A percentile compares a stretch with the other conserved stretches of the same genome.
Conservation (phyloP, 2,329 filamentous ascomycete genomes). For the Xylaria sp. region DNA sequence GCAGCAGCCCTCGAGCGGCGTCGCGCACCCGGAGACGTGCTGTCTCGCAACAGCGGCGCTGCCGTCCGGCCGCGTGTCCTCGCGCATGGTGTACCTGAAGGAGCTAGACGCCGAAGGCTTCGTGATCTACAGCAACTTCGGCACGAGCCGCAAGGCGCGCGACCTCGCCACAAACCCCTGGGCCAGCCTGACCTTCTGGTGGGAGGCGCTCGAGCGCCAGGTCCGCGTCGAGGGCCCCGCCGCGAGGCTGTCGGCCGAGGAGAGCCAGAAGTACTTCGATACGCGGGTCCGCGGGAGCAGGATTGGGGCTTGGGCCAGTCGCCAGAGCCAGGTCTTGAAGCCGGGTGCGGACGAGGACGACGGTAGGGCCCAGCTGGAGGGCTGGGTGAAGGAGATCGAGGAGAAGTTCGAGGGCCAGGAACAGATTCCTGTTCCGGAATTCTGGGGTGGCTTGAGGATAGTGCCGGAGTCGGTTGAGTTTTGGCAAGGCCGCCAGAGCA, state of each 20-base stretch:
- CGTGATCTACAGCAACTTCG: slow-evolving; percentile 94
- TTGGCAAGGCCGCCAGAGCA: slow-evolving; percentile 90
- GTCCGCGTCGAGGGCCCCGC: slow-evolving; percentile 86
- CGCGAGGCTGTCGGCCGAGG: slow-evolving; percentile 73
- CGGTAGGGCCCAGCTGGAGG: slow-evolving; percentile 78
- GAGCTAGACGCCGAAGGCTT: slow-evolving; percentile 87
- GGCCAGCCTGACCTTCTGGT: slow-evolving; percentile 90
- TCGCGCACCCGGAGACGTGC: slow-evolving; percentile 87
- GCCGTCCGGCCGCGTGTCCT: slow-evolving; percentile 84
- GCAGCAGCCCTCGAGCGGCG: slow-evolving; percentile 55
- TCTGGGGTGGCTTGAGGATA: slow-evolving; percentile 93
- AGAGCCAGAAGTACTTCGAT: slow-evolving; percentile 77
- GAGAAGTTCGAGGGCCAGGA: slow-evolving; percentile 78
- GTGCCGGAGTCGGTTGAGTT: slow-evolving; percentile 91
- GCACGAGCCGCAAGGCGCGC: slow-evolving; percentile 74
- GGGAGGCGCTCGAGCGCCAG: slow-evolving; percentile 87
- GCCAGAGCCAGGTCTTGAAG: slow-evolving; percentile 82
- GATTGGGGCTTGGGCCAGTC: slow-evolving; percentile 92
- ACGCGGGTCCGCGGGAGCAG: slow-evolving; percentile 80
- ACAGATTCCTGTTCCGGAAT: slow-evolving; percentile 87
- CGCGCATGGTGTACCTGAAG: slow-evolving; percentile 93
- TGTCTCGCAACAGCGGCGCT: slow-evolving; percentile 86
- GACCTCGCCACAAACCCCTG: slow-evolving; percentile 80
- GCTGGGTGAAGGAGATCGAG: slow-evolving; percentile 81
- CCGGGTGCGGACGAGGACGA: slow-evolving; percentile 62